Evolutionary conservation across 352 stramenopile species (phyloP).

Genomic region (Globisporangium carolinianum): DNA sequence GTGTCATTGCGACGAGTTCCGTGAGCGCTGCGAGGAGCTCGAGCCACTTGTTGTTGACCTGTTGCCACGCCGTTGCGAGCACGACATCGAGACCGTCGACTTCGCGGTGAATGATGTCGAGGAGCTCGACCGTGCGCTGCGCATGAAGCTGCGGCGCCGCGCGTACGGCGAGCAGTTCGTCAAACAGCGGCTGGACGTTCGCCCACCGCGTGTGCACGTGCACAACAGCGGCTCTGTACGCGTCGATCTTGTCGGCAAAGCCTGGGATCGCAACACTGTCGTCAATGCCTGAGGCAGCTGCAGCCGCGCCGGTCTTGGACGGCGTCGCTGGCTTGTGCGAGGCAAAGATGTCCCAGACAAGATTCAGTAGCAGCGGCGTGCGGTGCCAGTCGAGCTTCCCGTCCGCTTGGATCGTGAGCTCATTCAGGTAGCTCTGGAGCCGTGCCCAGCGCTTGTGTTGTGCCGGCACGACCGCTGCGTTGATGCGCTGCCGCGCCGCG

Average conservation of each 20-base stretch:
- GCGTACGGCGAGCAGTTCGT: constrained; percentile 58
- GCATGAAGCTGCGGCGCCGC: constrained; percentile 41
- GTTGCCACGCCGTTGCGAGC: constrained; percentile 47
- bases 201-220: constrained; percentile 59
- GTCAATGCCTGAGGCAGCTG: constrained; percentile 3
- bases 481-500: constrained; percentile 41
- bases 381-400: constrained; percentile 60
- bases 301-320: background rate
- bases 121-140: constrained; percentile 34
- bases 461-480: constrained; percentile 48
- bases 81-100: constrained; percentile 63
- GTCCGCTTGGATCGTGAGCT: constrained; percentile 31
- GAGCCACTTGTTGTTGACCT: constrained; percentile 55
- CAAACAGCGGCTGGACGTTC: constrained; percentile 55
- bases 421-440: constrained; percentile 47
- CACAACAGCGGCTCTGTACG: constrained; percentile 44
- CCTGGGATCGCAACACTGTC: constrained; percentile 27
- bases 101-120: constrained; percentile 33
- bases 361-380: constrained; percentile 50
- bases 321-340: constrained; percentile 19
- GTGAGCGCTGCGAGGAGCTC: constrained; percentile 38
- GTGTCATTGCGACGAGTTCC: constrained; percentile 49
- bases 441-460: constrained; percentile 58
- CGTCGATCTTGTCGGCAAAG: constrained; percentile 25
- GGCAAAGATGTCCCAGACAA: constrained; percentile 72